Conservation (phyloP, 2,329 filamentous ascomycete genomes). For the Phaeosphaeriaceae sp. region DNA sequence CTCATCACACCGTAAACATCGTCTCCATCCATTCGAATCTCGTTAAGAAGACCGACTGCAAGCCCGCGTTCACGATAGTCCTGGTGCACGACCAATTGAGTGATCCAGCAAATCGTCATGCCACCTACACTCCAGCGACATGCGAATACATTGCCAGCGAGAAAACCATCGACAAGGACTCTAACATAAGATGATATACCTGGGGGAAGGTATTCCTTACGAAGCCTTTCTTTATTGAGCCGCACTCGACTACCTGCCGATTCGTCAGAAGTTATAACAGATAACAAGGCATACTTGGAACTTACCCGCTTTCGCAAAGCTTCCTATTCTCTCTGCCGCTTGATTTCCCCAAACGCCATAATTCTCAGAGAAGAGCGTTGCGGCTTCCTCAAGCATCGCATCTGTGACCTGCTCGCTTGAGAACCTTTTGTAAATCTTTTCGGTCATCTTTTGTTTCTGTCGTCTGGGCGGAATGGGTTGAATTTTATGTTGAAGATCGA, state of each 20-base stretch:
- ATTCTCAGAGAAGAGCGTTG: constrained; percentile 43
- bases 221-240: constrained; percentile 27
- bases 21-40: too few relatives aligned
- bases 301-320: constrained; percentile 27
- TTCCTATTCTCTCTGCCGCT: constrained; percentile 19
- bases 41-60: too few relatives aligned
- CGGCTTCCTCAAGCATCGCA: constrained; percentile 45
- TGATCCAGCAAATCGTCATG: too few relatives aligned
- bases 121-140: too few relatives aligned
- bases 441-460: too few relatives aligned
- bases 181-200: constrained; percentile 31
- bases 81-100: too few relatives aligned
- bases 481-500: too few relatives aligned
- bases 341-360: constrained; percentile 44
- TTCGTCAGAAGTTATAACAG: constrained; percentile 11
- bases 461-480: too few relatives aligned
- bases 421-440: constrained; percentile 1
- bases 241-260: constrained; percentile 16
- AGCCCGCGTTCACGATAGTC: too few relatives aligned
- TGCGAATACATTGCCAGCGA: too few relatives aligned
- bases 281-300: not conserved
- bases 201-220: constrained; percentile 32
- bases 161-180: too few relatives aligned
- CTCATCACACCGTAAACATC: too few relatives aligned
- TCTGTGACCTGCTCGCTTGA: constrained; percentile 41